Percentiles rank a stretch among this genome's conserved stretches.
phyloP scores from a whole-genome alignment of 2,329 filamentous ascomycete genomes.

The Fragosphaeria purpurea region DNA sequence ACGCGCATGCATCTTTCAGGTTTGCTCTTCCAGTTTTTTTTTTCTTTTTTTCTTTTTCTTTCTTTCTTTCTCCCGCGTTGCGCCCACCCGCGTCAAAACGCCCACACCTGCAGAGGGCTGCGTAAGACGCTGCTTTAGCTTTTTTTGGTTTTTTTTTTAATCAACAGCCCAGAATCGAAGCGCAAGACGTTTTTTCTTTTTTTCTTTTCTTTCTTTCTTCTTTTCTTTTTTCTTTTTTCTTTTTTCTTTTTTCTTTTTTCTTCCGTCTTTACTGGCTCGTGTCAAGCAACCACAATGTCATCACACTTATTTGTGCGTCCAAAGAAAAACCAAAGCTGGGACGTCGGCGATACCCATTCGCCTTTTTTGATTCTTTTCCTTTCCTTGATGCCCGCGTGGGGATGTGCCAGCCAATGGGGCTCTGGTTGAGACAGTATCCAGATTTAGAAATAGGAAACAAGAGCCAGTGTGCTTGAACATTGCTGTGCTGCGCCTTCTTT shows the following conservation, averaged over 20 bases:
- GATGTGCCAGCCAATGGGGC: slow-evolving; percentile 4
- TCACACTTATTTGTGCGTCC: too few relatives aligned
- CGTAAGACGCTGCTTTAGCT: not conserved
- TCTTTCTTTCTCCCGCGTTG: not conserved
- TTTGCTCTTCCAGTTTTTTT: not conserved
- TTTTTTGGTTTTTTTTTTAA: not conserved
- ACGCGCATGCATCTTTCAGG: not conserved
- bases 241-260: too few relatives aligned
- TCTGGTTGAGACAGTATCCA: slow-evolving; percentile 17
- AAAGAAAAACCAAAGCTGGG: too few relatives aligned
- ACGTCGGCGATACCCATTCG: too few relatives aligned
- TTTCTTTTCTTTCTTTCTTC: too few relatives aligned
- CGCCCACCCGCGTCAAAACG: not conserved
- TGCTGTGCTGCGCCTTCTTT: slow-evolving; percentile 23
- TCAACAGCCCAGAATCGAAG: not conserved
- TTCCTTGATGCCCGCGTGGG: too few relatives aligned
- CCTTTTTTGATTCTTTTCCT: too few relatives aligned
- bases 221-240: too few relatives aligned
- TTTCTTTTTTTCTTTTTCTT: not conserved
- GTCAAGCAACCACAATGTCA: too few relatives aligned
- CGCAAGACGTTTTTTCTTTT: too few relatives aligned
- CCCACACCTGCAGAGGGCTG: not conserved
- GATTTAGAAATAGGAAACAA: slow-evolving; percentile 26
- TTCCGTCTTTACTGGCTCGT: too few relatives aligned
- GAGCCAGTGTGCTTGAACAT: not conserved